Base-by-base conservation (phyloP, 768 basidiomycete species). In the Boletus coccyginus region DNA sequence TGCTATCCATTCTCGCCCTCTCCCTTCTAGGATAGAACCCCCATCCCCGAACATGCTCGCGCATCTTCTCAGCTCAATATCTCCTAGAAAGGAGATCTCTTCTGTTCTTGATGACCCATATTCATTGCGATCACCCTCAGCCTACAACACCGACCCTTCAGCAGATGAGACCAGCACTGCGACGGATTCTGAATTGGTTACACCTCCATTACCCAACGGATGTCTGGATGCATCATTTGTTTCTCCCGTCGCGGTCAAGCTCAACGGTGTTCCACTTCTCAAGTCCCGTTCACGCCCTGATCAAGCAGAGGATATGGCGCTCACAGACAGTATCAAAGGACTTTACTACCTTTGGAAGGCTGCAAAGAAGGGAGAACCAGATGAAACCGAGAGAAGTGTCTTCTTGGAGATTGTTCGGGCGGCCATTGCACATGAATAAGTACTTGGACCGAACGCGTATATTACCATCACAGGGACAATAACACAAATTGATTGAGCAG, bases 261-360 rank as follows among this genome's bases (percentile, higher is more conserved):
- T 62, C 46, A 47, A 63, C 17, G 59, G 54, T 11, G 38, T 50
- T 19, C 27, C 65, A 24, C 48, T 55, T 45, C 47, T 52, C 9
- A 51, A 53, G 19, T 50, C n/a, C 12, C 32, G 14, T 13, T 31
- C 51, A 31, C 53, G 6, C 41, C 31, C 27, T 41, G 21, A 21
- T 21, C 41, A 50, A 13, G 62, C 66, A 46, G 70, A 61, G 19
- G 74, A 77, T 46, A 74, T 74, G 29, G 77, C 80, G 19, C 69
- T 88, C 45, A 76, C 73, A 40, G 78, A 81, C 38, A 76, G 79
- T 33, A 78, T 87, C 47, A 77, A 74, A 56, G 80, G 83, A 2
- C 66, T 90, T 40, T 87, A 82, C 67, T 73, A 67, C 31, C 75
- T 88, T 21, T 88, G 88, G 87, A 81, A 72, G 64, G 63, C 76